A percentile compares a stretch with the other conserved stretches of the same genome.
phyloP scores from a whole-genome alignment of 345 rosid species.

The Lagerstroemia speciosa region DNA sequence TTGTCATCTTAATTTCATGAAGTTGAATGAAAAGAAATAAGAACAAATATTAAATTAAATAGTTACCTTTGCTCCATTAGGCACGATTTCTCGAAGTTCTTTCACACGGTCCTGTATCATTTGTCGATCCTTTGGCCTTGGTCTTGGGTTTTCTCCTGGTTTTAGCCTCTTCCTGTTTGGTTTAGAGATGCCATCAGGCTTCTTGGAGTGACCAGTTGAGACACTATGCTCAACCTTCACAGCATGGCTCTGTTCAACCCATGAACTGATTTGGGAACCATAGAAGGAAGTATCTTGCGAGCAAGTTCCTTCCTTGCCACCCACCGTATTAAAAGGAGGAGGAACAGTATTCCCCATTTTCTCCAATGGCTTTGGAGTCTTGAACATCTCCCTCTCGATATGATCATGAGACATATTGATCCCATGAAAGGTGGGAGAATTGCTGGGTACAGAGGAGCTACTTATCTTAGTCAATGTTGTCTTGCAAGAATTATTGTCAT shows the following conservation, averaged over 20 bases:
- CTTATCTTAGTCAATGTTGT: conserved; percentile 62
- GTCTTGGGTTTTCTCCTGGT: conserved; percentile 92
- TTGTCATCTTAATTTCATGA: conserved; percentile 10
- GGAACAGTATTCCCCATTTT: conserved; percentile 33
- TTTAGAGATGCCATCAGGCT: conserved; percentile 48
- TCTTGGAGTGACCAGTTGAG: conserved; percentile 60
- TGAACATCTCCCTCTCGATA: conserved; percentile 24
- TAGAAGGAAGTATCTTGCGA: conserved; percentile 44
- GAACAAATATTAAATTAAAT: background rate
- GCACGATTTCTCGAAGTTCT: conserved; percentile 95
- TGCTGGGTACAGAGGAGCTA: background rate
- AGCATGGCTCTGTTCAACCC: conserved; percentile 66
- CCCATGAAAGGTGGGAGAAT: no score
- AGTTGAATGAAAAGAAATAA: background rate
- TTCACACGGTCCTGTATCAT: conserved; percentile 99
- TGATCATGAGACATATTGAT: conserved; percentile 42
- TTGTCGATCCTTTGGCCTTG: conserved; percentile 98
- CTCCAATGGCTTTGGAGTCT: conserved; percentile 25
- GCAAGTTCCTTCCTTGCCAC: conserved; percentile 38
- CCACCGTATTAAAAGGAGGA: conserved; percentile 30
- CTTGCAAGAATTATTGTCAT: conserved; percentile 59
- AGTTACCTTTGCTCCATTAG: conserved; percentile 84
- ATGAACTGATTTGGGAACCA: conserved; percentile 81
- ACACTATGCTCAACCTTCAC: conserved; percentile 42
- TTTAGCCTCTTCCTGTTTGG: conserved; percentile 76